Evolutionary conservation across 176 grass and related monocot species (phyloP).

Genomic region (Puya raimondii): DNA sequence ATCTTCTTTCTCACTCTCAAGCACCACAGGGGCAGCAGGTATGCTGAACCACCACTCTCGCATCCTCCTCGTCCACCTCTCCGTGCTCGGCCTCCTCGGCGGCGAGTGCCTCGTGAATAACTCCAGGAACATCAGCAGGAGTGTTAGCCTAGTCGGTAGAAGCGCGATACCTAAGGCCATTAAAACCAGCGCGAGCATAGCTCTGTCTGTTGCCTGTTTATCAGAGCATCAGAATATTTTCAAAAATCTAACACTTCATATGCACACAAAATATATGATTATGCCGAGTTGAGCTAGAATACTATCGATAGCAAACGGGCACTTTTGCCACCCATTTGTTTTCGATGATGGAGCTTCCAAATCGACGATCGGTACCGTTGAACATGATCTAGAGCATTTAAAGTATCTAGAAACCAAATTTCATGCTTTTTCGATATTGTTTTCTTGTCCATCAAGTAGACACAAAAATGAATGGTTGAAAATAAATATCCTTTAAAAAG

Average conservation of each 20-base stretch:
- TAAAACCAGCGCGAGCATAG: constrained; percentile 52
- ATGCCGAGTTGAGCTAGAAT: no score
- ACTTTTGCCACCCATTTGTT: no score
- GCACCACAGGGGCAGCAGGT: constrained; percentile 83
- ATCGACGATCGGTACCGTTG: no score
- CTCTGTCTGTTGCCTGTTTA: constrained; percentile 60
- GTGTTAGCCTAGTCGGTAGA: constrained; percentile 46
- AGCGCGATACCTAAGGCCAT: constrained; percentile 50
- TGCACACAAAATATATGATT: no score
- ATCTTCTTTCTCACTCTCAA: constrained; percentile 75
- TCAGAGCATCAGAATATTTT: background rate
- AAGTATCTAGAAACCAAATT: no score
- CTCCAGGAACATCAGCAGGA: constrained; percentile 65
- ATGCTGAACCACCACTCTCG: constrained; percentile 99
- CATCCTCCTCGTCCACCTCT: constrained; percentile 67
- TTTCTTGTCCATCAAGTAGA: no score
- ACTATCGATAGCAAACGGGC: no score
- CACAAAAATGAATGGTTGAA: no score
- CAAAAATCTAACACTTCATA: background rate
- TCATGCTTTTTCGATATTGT: no score
- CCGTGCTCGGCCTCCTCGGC: constrained; percentile 55
- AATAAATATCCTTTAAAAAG: no score
- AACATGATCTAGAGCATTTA: no score
- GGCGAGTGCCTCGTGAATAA: constrained; percentile 72
- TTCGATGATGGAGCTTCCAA: no score